Percentiles rank a stretch among this genome's conserved stretches.
Conservation (phyloP, 306 rosid species). For the Quercus engelmannii region DNA sequence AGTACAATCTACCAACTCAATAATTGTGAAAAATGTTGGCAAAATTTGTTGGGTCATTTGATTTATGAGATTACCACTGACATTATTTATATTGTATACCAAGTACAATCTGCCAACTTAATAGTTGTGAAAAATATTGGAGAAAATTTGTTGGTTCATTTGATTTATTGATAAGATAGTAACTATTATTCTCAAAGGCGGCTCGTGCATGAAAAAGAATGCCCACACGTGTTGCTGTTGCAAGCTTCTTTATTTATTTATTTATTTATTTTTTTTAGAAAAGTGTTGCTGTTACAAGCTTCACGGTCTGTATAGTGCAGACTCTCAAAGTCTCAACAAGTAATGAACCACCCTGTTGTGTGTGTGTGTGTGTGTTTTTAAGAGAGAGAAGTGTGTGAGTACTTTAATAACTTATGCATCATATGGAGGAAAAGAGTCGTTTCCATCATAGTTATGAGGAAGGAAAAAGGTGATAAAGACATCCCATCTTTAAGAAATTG, state of each 20-base stretch:
- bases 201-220: not conserved
- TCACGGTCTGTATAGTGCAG: too few relatives aligned
- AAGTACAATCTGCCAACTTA: too few relatives aligned
- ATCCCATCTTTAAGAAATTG: slow-evolving; percentile 22
- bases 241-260: fast-evolving
- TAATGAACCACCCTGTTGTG: not conserved
- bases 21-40: too few relatives aligned
- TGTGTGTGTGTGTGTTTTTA: not conserved
- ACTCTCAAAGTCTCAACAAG: too few relatives aligned
- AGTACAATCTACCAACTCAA: too few relatives aligned
- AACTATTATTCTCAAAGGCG: not conserved
- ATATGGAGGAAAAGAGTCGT: slow-evolving; percentile 7
- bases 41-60: too few relatives aligned
- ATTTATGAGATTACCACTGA: too few relatives aligned
- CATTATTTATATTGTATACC: too few relatives aligned
- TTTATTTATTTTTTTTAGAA: not conserved
- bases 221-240: slow-evolving; percentile 3
- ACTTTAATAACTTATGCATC: slow-evolving; percentile 16
- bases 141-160: too few relatives aligned
- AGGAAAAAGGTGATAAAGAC: slow-evolving; percentile 28
- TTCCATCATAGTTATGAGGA: not conserved
- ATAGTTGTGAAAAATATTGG: too few relatives aligned
- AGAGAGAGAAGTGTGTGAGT: not conserved
- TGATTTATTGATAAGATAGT: not conserved
- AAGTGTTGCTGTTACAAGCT: not conserved